Base-by-base conservation (phyloP, 768 basidiomycete species). In the Panus rudis region DNA sequence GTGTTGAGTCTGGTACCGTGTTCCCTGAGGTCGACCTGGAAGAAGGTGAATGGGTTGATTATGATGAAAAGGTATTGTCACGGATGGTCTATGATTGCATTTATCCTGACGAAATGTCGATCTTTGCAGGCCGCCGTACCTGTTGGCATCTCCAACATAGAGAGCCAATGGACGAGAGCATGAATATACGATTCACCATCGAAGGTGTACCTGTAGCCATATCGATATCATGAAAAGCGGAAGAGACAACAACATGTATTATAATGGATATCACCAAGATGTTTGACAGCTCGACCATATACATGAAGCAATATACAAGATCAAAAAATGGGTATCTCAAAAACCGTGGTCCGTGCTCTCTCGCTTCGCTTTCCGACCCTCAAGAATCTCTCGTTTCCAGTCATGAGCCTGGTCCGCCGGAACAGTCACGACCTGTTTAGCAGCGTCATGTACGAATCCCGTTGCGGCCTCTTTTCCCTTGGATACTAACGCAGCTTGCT, bases 41-140 rank as follows among this genome's bases (percentile, higher is more conserved):
- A 1, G 78, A 82, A 21, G 75, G 70, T 3, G 79, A 81, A 58
- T 94, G 92, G 92, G 76, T 70, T 11, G 91, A 92, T 53, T 94
- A 94, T 52, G 91, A 94, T 52, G 91, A 94, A 61, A 90, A 92
- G 75, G 91, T 83, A 45, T 38, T 26, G 11, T 19, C 26, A 41
- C 24, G 10, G 13, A 23, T 17, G n/a, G n/a, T n/a, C n/a, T n/a
- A n/a, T 19, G 19, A 12, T 13, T 12, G 10, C 8, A 7, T 28
- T 25, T 26, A 17, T 7, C 24, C 3, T 35, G 41, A 43, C 42
- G 24, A 26, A 47, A 39, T 49, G 46, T 39, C 35, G 40, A 40
- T 41, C 28, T 35, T 6, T 21, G 23, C 46, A 84, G 86, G 70
- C 72, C 12, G 66, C 68, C 16, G 59, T 73, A 13, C 81, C 86